Conservation (phyloP, 108 stramenopile genomes). For the Cyclostephanos tholiformis region DNA sequence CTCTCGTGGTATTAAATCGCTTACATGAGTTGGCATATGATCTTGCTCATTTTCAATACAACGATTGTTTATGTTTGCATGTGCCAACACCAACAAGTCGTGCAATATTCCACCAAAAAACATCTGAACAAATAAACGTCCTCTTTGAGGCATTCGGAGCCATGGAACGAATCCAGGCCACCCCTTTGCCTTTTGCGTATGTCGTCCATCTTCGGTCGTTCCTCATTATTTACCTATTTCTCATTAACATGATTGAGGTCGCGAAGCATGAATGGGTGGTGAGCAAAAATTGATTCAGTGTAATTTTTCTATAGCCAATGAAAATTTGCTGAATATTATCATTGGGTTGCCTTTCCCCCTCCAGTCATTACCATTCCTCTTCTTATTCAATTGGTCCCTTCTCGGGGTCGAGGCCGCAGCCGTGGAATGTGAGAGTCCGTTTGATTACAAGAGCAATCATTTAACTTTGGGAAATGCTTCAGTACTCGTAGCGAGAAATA, state of each 20-base stretch:
- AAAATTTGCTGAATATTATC: not conserved
- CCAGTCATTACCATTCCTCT: slow-evolving; percentile 28
- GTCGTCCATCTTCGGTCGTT: slow-evolving; percentile 72
- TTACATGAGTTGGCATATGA: slow-evolving; percentile 43
- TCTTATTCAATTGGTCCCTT: slow-evolving; percentile 40
- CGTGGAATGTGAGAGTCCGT: slow-evolving; percentile 55
- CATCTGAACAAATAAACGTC: slow-evolving; percentile 50
- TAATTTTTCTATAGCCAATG: not conserved
- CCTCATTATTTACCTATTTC: slow-evolving; percentile 61
- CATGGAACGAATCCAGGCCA: slow-evolving; percentile 73
- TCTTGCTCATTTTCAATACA: slow-evolving; percentile 24
- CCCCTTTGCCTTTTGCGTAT: slow-evolving; percentile 79
- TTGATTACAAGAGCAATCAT: slow-evolving; percentile 43
- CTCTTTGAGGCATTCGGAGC: slow-evolving; percentile 55
- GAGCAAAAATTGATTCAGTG: not conserved
- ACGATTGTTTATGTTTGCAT: not conserved
- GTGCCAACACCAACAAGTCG: slow-evolving; percentile 20
- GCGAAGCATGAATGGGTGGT: slow-evolving; percentile 48
- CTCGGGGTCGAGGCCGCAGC: slow-evolving; percentile 54
- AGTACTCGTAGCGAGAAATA: slow-evolving; percentile 26
- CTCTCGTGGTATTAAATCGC: slow-evolving; percentile 43
- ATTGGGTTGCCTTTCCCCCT: not conserved
- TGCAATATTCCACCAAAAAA: slow-evolving; percentile 38
- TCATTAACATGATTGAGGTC: slow-evolving; percentile 43
- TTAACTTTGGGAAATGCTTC: slow-evolving; percentile 44